Percentiles rank a stretch among this genome's conserved stretches.
Conservation (phyloP, 208 protist genomes). For the Acanthamoeba castellanii region DNA sequence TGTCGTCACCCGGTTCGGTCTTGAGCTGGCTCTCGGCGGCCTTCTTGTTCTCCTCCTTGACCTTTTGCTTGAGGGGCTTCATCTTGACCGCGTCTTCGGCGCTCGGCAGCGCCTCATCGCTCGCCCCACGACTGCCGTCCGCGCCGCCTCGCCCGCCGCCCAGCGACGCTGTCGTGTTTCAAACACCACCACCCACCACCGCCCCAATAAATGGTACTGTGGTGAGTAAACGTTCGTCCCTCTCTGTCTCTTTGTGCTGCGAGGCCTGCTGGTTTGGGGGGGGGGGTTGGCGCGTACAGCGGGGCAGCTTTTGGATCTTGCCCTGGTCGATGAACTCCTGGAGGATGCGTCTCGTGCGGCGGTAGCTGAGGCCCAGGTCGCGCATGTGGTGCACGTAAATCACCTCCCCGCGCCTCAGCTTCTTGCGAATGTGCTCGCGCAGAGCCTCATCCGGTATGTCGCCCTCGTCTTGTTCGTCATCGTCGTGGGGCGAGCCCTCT, state of each 20-base stretch:
- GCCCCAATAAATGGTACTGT: too few species aligned
- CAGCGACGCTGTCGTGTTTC: not conserved
- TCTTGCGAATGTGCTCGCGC: constrained; percentile 31
- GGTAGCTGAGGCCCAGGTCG: constrained; percentile 31
- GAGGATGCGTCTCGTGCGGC: not conserved
- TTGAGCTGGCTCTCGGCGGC: constrained; percentile 44
- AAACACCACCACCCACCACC: not conserved
- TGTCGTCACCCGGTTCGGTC: not conserved
- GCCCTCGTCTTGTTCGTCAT: not conserved
- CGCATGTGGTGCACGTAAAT: constrained; percentile 54
- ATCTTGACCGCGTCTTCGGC: not conserved
- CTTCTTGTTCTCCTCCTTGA: constrained; percentile 62
- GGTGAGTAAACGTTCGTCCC: too few species aligned
- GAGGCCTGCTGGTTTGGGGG: too few species aligned
- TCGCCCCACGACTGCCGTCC: not conserved
- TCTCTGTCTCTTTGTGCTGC: not conserved
- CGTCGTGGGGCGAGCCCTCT: not conserved
- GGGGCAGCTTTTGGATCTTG: constrained; percentile 31
- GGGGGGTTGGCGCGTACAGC: not conserved
- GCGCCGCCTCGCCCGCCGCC: not conserved
- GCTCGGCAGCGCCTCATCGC: not conserved
- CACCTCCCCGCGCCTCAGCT: constrained; percentile 16
- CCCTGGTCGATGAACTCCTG: constrained; percentile 55
- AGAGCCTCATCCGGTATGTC: not conserved
- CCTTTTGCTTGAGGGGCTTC: constrained; percentile 52